phyloP scores from a whole-genome alignment of 441 rosid species.

The Erodium trifolium region DNA sequence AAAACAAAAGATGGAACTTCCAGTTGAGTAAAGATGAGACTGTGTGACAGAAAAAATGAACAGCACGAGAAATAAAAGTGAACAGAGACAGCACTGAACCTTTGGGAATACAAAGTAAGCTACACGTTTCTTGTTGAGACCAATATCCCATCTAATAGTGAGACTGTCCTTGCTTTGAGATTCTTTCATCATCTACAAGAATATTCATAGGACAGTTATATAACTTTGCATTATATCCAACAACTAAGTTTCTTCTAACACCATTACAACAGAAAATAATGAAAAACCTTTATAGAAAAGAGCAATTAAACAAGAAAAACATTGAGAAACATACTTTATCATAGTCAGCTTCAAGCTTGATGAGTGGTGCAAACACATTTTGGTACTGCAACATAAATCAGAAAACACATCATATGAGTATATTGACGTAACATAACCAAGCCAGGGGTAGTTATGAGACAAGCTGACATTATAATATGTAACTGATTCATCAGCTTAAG shows the following conservation, averaged over 20 bases:
- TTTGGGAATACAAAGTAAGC: slow-evolving; percentile 95
- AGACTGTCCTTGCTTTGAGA: slow-evolving; percentile 99
- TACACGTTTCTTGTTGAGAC: slow-evolving; percentile 93
- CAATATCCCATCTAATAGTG: slow-evolving; percentile 95
- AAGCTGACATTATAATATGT: background rate
- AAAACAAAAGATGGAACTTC: slow-evolving; percentile 11
- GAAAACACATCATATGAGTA: slow-evolving; percentile 11
- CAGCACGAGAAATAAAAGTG: background rate
- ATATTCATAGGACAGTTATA: slow-evolving; percentile 12
- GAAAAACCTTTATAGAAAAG: background rate
- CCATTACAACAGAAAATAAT: slow-evolving; percentile 3
- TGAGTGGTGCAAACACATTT: slow-evolving; percentile 98
- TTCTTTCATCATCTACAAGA: slow-evolving; percentile 94
- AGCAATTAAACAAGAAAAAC: background rate
- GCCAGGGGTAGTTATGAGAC: background rate
- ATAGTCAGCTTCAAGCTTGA: slow-evolving; percentile 99
- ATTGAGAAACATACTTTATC: slow-evolving; percentile 57
- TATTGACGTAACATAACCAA: slow-evolving; percentile 9
- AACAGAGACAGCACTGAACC: slow-evolving; percentile 37
- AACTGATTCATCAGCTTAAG: background rate
- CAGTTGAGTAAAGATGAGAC: slow-evolving; percentile 2
- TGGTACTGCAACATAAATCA: slow-evolving; percentile 60
- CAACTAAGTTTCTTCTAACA: background rate
- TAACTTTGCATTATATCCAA: background rate
- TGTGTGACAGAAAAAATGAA: background rate